Evolutionary conservation across 805 yeast species (phyloP).

Genomic region (Zygosaccharomyces rouxii): DNA sequence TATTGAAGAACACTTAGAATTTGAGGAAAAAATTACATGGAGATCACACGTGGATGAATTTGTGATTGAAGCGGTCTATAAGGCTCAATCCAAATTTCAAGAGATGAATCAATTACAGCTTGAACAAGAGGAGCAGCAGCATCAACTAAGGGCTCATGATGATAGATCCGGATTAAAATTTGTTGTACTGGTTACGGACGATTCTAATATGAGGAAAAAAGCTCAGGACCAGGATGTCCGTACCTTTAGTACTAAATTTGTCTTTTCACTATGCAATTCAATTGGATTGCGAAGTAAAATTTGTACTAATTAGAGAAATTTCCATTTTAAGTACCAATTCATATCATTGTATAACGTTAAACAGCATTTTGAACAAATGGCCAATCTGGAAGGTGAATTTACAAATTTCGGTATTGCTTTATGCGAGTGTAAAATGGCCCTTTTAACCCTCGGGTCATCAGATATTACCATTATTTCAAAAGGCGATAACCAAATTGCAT

Average conservation of each 20-base stretch:
- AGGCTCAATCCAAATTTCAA: constrained; percentile 35
- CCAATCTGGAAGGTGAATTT: constrained; percentile 8
- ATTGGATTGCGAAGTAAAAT: constrained; percentile 20
- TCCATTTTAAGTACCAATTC: constrained; percentile 23
- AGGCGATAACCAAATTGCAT: constrained; percentile 5
- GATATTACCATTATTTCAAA: constrained; percentile 10
- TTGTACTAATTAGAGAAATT: constrained; percentile 23
- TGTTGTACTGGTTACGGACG: constrained; percentile 68
- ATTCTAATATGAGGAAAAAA: constrained; percentile 63
- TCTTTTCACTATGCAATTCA: constrained; percentile 32
- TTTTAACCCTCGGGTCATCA: neutral
- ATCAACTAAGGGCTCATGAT: constrained; percentile 18
- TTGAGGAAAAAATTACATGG: constrained; percentile 68
- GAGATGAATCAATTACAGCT: constrained; percentile 4
- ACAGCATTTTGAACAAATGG: constrained; percentile 17
- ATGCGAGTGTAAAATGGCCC: constrained; percentile 6
- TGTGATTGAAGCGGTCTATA: constrained; percentile 48
- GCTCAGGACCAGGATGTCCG: constrained; percentile 38
- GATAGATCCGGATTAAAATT: constrained; percentile 42
- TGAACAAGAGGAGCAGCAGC: constrained; percentile 9
- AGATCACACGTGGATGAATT: constrained; percentile 65
- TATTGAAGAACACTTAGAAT: constrained; percentile 64
- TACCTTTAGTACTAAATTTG: constrained; percentile 34
- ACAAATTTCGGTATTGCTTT: neutral
- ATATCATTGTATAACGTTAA: constrained; percentile 16